Conservation (phyloP, 2,329 filamentous ascomycete genomes). For the Aspergillus clavatus region DNA sequence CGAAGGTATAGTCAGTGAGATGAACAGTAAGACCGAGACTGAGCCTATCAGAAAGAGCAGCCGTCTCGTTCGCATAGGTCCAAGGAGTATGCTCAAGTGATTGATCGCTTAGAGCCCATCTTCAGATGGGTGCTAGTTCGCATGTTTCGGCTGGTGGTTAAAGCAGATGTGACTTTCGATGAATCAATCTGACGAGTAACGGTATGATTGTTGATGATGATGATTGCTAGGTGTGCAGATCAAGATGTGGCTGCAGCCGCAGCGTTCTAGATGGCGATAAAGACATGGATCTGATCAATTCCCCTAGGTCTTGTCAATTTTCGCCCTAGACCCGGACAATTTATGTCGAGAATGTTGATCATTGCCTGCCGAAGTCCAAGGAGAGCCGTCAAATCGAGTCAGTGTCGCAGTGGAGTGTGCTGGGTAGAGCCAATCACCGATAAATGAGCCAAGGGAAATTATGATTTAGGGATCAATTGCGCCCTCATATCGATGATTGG, state of each 20-base stretch:
- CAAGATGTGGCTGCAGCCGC: constrained; percentile 29
- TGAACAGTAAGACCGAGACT: not conserved
- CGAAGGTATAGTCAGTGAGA: not conserved
- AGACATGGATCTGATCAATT: constrained; percentile 7
- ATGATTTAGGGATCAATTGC: too few species aligned
- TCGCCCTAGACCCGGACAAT: constrained; percentile 17
- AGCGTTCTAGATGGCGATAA: constrained; percentile 12
- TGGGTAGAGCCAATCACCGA: not conserved
- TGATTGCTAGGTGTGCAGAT: constrained; percentile 4
- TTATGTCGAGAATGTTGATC: constrained; percentile 7
- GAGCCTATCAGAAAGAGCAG: constrained; percentile 7
- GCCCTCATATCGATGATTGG: too few species aligned
- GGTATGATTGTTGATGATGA: not conserved
- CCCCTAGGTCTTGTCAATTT: constrained; percentile 9
- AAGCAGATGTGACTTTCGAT: too few species aligned
- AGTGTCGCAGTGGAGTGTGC: not conserved
- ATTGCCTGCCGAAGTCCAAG: constrained; percentile 8
- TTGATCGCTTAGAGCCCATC: too few species aligned
- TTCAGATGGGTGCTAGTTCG: too few species aligned
- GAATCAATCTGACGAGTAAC: too few species aligned
- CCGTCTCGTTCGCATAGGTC: too few species aligned
- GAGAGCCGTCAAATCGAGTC: constrained; percentile 11
- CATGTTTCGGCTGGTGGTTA: too few species aligned
- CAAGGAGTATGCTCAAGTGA: too few species aligned
- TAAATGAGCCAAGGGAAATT: not conserved